These are phyloP conservation scores for Colletotrichum graminicola DNA, from an alignment of 2,329 filamentous ascomycete species.

Conservation along the genomic window DNA sequence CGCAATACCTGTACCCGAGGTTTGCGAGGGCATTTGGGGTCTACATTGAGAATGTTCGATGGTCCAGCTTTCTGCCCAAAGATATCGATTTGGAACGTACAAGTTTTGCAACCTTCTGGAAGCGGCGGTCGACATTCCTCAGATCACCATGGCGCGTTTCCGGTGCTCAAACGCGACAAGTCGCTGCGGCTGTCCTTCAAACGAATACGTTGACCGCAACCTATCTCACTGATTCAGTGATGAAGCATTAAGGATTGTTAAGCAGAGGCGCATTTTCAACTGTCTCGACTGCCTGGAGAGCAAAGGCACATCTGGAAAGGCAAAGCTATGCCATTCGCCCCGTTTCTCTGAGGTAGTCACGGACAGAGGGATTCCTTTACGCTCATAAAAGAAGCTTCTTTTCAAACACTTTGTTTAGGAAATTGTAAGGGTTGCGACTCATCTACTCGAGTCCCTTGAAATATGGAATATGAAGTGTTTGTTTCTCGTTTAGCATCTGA, in stretches of 20 bases:
- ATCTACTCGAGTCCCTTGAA: neutral
- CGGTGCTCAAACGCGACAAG: constrained; percentile 20
- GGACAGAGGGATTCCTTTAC: too few relatives aligned
- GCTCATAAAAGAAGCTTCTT: neutral
- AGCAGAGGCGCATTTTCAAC: constrained; percentile 34
- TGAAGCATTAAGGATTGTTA: constrained; percentile 35
- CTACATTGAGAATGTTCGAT: constrained; percentile 39
- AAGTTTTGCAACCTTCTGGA: constrained; percentile 39
- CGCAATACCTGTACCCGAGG: constrained; percentile 28
- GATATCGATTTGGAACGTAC: constrained; percentile 42
- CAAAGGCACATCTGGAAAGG: neutral
- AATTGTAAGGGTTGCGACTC: neutral
- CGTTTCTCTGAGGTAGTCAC: neutral
- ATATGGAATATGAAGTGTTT: neutral
- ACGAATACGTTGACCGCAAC: constrained; percentile 21
- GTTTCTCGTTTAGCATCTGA: too few relatives aligned
- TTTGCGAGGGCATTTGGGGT: constrained; percentile 35
- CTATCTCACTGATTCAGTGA: constrained; percentile 23
- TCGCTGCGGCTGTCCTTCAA: constrained; percentile 31
- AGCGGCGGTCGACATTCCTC: constrained; percentile 27
- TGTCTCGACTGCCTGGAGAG: constrained; percentile 42
- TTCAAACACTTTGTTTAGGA: neutral
- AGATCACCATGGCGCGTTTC: constrained; percentile 31
- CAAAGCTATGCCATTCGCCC: constrained; percentile 6
- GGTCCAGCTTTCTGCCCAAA: constrained; percentile 31